Base-by-base conservation (phyloP, 495 filamentous ascomycete genomes). In the Endocarpon pusillum region DNA sequence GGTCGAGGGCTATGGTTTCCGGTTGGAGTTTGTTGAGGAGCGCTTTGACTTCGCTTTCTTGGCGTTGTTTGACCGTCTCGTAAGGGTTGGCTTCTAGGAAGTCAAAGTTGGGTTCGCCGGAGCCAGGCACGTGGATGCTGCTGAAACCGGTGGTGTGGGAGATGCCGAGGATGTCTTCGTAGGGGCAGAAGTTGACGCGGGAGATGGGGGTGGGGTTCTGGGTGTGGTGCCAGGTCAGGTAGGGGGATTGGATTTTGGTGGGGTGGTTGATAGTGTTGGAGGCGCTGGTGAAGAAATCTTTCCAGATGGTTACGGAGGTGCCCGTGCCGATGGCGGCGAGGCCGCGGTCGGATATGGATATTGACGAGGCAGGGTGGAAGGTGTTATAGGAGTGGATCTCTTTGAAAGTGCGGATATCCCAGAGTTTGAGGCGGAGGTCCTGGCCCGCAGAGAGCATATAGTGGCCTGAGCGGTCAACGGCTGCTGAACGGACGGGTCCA, bases 361-460 rank as follows among this genome's bases (percentile, higher is more conserved):
- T 59, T 3, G 77, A 75, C 14, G 80, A 73, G n/a, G 81, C 85
- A 4, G 91, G 91, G 33, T 79, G 71, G 28, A 77, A 71, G 35
- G 83, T 81, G 38, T 82, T 87, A 60, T 94, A 94, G 40, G 66
- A 80, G 53, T 92, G 81, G 11, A 96, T 78, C 47, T 92, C 79
- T 35, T 79, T 81, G 57, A 85, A 92, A 66, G 79, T 92, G 15
- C 89, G 78, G 42, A 97, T 78, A 52, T 97, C 89, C 83, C 91
- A 97, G 12, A 97, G 75, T 17, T 78, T 71, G 84, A 96, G 94
- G 48, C 76, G 81, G 36, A 71, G 62, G 52, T 97, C 89, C 44
- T 91, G 81, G 3, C 89, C 91, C 2, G 82, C 75, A 1, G 87
- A 79, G 10, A 91, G 81, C 87, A 97, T 96, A 58, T 96, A 96